Conservation (phyloP, 164 flowering plant genomes). For the Kalanchoe fedtschenkoi region DNA sequence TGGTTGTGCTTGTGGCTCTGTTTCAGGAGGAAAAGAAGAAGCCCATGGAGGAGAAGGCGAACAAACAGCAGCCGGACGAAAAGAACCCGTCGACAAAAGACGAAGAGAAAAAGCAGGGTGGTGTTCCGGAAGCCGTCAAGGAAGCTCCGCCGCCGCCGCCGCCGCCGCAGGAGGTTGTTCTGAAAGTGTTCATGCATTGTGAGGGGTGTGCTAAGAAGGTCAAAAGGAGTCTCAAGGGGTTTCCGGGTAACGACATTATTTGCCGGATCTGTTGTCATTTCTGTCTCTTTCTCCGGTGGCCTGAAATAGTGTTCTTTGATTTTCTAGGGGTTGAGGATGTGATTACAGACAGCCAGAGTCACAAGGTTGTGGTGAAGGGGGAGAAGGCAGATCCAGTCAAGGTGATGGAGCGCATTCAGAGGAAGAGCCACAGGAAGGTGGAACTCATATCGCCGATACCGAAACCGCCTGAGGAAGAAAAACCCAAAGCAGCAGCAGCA, state of each 20-base stretch:
- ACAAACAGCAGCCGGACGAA: no score
- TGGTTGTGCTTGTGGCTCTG: no score
- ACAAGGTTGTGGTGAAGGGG: conserved; percentile 18
- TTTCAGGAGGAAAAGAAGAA: no score
- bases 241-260: conserved; percentile 1
- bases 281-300: not conserved
- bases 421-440: not conserved
- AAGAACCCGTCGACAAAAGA: no score
- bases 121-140: conserved; percentile 2
- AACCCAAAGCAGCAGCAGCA: conserved; percentile 1
- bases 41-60: no score
- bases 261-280: not conserved
- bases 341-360: conserved; percentile 1
- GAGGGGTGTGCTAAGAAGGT: conserved; percentile 6
- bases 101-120: no score
- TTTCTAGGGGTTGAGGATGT: conserved; percentile 7
- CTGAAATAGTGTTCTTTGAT: no score
- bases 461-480: not conserved
- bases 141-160: conserved; percentile 2
- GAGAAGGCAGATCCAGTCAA: conserved; percentile 17
- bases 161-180: conserved; percentile 5
- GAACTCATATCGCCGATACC: conserved; percentile 5
- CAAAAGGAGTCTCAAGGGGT: conserved; percentile 6
- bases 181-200: conserved; percentile 9
- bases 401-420: conserved; percentile 5